These are phyloP conservation scores for Spiromastix sp. DNA, from an alignment of 2,329 filamentous ascomycete genomes.

Conservation along the genomic window DNA sequence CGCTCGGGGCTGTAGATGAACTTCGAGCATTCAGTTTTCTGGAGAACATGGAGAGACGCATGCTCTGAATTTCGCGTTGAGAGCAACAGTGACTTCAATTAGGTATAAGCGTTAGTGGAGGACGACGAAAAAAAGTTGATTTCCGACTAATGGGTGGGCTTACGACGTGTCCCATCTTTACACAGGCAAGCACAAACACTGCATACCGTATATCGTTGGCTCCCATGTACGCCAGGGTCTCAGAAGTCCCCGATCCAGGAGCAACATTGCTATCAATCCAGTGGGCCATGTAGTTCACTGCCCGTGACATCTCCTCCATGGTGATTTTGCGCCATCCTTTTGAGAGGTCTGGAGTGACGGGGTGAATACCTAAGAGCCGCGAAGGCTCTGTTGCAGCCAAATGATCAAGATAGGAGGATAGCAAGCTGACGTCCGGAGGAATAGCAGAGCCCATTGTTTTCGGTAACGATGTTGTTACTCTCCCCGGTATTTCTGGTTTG, in stretches of 20 bases:
- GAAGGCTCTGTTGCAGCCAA: conserved; percentile 2
- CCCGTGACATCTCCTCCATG: conserved; percentile 13
- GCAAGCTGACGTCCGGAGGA: background rate
- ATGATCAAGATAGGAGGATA: conserved; percentile 1
- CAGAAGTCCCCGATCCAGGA: conserved; percentile 4
- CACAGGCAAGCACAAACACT: conserved; percentile 12
- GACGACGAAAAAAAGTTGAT: conserved; percentile 20
- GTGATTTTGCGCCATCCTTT: conserved; percentile 6
- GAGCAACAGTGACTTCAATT: conserved; percentile 16
- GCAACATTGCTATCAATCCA: conserved; percentile 19
- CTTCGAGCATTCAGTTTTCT: conserved; percentile 6
- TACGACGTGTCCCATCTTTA: conserved; percentile 11
- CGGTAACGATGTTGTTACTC: background rate
- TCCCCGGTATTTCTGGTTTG: background rate
- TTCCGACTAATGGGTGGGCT: conserved; percentile 9
- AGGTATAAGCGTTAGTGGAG: conserved; percentile 9
- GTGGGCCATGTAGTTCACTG: conserved; percentile 13
- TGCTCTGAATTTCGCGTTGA: conserved; percentile 15
- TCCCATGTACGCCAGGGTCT: conserved; percentile 13
- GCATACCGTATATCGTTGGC: conserved; percentile 15
- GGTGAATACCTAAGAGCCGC: conserved; percentile 4
- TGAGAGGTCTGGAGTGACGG: conserved; percentile 3
- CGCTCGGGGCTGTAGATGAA: conserved; percentile 11
- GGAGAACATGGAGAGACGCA: conserved; percentile 13
- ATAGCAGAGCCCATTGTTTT: conserved; percentile 1